phyloP scores from a whole-genome alignment of 140 eudicot genomes.

The Oenanthe javanica region DNA sequence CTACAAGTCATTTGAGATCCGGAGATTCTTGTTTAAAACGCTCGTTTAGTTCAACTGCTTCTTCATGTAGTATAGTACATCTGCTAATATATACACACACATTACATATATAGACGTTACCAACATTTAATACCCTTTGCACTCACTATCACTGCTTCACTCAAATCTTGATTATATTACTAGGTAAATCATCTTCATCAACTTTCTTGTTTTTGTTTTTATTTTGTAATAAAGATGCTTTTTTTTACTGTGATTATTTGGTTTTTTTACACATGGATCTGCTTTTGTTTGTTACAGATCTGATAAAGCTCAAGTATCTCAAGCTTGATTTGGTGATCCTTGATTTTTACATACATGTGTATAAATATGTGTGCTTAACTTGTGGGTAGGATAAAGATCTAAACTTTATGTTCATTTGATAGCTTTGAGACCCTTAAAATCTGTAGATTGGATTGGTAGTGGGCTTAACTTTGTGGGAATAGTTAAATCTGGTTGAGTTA shows the following conservation, averaged over 20 bases:
- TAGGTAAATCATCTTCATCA: neutral
- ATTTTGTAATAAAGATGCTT: neutral
- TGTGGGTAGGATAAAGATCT: conserved; percentile 72
- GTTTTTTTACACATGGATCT: conserved; percentile 5
- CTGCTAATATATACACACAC: neutral
- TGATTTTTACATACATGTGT: conserved; percentile 22
- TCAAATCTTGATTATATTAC: neutral
- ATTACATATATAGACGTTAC: neutral
- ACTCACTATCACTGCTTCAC: neutral
- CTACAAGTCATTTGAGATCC: neutral
- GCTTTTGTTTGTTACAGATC: conserved; percentile 37
- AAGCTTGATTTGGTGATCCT: conserved; percentile 16
- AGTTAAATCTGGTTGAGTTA: conserved; percentile 5
- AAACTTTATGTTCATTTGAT: conserved; percentile 15
- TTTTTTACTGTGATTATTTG: conserved; percentile 2
- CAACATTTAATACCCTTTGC: neutral
- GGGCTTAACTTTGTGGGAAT: neutral
- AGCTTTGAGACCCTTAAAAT: conserved; percentile 9
- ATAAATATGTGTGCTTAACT: conserved; percentile 35
- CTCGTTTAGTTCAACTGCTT: neutral
- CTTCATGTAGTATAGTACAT: neutral
- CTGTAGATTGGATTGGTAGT: neutral
- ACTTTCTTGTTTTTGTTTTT: neutral
- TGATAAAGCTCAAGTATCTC: conserved; percentile 25
- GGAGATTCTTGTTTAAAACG: neutral